phyloP scores from a whole-genome alignment of 2,329 filamentous ascomycete species.

The Leptographium flavum region DNA sequence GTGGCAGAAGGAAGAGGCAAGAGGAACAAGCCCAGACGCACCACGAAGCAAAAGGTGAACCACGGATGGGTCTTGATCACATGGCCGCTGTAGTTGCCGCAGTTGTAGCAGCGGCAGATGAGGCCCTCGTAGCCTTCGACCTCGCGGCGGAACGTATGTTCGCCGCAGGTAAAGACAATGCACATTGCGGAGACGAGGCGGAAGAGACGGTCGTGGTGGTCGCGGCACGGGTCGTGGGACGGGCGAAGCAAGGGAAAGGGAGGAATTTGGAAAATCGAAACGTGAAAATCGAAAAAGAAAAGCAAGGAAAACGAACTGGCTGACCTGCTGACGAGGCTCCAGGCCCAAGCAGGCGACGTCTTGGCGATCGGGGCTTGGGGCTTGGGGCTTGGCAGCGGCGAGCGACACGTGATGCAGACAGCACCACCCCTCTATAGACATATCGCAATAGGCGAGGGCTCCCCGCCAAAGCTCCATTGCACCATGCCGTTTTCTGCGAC shows the following conservation, averaged over 20 bases:
- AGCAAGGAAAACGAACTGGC: background rate
- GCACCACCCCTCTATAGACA: no score
- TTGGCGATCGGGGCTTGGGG: background rate
- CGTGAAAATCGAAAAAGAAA: no score
- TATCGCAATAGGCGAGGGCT: no score
- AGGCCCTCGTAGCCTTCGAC: constrained; percentile 47
- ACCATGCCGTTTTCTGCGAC: no score
- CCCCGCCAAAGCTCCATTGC: no score
- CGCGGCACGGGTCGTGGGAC: no score
- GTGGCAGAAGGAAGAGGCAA: constrained; percentile 7
- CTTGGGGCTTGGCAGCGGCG: no score
- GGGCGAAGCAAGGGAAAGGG: no score
- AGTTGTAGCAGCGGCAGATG: constrained; percentile 50
- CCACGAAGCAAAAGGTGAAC: constrained; percentile 70
- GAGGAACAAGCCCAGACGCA: constrained; percentile 21
- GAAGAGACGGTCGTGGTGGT: background rate
- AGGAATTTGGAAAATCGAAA: no score
- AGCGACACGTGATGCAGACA: no score
- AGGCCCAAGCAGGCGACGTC: background rate
- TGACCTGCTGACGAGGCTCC: background rate
- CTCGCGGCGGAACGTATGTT: constrained; percentile 45
- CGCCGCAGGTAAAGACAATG: constrained; percentile 47
- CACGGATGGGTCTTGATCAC: constrained; percentile 53
- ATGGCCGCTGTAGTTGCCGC: constrained; percentile 46
- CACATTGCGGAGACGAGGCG: constrained; percentile 31